Base-by-base conservation (phyloP, 192 early-diverging fungal genomes). In the Coemansia sp. region DNA sequence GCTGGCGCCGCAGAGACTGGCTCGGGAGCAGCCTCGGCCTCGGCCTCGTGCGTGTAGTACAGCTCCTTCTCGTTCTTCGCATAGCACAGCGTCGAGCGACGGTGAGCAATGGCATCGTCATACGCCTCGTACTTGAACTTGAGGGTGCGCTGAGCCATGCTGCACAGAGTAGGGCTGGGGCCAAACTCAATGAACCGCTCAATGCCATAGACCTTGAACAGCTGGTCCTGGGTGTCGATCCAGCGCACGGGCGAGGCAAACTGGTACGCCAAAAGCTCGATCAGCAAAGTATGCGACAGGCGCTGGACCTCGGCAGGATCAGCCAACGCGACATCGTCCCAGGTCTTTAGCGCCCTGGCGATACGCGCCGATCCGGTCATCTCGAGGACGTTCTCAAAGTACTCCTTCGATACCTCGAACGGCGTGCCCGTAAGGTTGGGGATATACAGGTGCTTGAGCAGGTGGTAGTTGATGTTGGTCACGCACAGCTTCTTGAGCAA, bases 101-200 rank as follows among this genome's bases (percentile, higher is more conserved):
- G 90, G 68, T 90, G 89, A 56, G 92, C 95, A 68, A 96, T 87
- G 29, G 96, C 96, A 66, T 94, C 93, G 71, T 98, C 96, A 61
- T 96, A 94, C 3, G 93, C 93, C 83, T 95, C 92, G 67, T 96
- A 98, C 87, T 98, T 98, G 87, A 95, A 89, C 87, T 94, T 96
- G 60, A 98, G 86, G 0, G 96, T 98, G 65, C 94, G 90, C 61
- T 86, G 84, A 38, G 96, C 96, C 96, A 98, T 98, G 59, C 96
- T 94, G 77, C 88, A 89, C 40, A 98, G 88, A 53, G 94, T 95
- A n/a, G 96, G 94, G 76, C 87, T 87, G 20, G 96, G 96, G 40
- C 96, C 96, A 59, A 96, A 87, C 82, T 97, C 96, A 46, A 97
- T 95, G 57, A 97, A 72, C 49, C 94, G 91, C 73, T 94, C 92